Base-by-base conservation (phyloP, 2,329 filamentous ascomycete genomes). In the Arachnomyces sp. region DNA sequence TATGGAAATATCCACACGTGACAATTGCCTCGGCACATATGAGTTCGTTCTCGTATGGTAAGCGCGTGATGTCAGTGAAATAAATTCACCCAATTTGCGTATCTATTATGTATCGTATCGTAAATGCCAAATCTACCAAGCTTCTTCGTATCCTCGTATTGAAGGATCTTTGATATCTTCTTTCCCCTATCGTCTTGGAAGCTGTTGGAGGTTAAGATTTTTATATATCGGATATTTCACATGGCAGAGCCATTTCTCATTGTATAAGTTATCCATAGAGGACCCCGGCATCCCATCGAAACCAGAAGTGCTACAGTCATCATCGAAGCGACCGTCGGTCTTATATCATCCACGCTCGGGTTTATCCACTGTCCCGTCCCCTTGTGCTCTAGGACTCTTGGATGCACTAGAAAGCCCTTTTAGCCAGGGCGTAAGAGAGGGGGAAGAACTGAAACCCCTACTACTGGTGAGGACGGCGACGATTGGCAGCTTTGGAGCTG, bases 151-250 rank as follows among this genome's bases (percentile, higher is more conserved):
- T 25, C 9, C 20, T 9, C 20, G 20, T 25, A 25, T 25, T n/a
- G 59, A 56, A 15, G 52, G 38, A 9, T 47, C 28, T 38, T 59
- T 64, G 13, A 55, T 43, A 28, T 52, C 49, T 2, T 25, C 20
- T 9, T 25, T 25, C 20, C 20, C n/a, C n/a, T n/a, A n/a, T n/a
- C n/a, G n/a, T n/a, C n/a, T n/a, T n/a, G n/a, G n/a, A n/a, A n/a
- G n/a, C n/a, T n/a, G n/a, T n/a, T n/a, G n/a, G 9, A 25, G 9
- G 20, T 5, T 9, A 25, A 5, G 20, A 5, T 25, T 25, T 25
- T 25, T 25, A 25, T 25, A 25, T 25, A 5, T 25, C 20, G 20
- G 9, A 25, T 25, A 25, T 9, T 9, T 9, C 20, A 25, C 9
- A 5, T 25, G n/a, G 9, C 9, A 30, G 18, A 36, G 25, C 33